phyloP scores from a whole-genome alignment of 768 basidiomycete species.

The Leccinum barrowsii region DNA sequence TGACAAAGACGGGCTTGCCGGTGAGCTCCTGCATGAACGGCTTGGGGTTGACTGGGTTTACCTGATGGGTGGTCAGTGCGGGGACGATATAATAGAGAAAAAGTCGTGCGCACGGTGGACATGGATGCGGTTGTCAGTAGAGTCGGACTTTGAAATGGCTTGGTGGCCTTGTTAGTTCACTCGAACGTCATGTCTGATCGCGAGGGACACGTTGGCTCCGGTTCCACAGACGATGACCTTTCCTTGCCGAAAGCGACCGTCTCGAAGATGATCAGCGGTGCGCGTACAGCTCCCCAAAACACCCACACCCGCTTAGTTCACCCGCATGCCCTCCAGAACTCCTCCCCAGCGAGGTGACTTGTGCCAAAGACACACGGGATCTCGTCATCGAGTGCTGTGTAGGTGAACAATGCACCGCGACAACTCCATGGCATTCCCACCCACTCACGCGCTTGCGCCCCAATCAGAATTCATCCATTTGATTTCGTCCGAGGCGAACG shows the following conservation, averaged over 20 bases:
- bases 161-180: not conserved
- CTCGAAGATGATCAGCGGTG: constrained; percentile 93
- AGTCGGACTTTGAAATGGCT: constrained; percentile 38
- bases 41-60: constrained; percentile 96
- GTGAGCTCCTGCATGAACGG: constrained; percentile 98
- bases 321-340: constrained; percentile 56
- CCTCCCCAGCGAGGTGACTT: constrained; percentile 81
- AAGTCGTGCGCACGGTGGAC: constrained; percentile 31
- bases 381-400: constrained; percentile 98
- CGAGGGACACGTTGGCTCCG: constrained; percentile 68
- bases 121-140: not conserved
- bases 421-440: constrained; percentile 2
- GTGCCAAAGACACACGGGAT: constrained; percentile 95
- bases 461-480: constrained; percentile 91
- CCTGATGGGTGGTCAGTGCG: constrained; percentile 53
- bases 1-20: constrained; percentile 92
- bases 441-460: constrained; percentile 11
- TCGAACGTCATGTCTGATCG: constrained; percentile 75
- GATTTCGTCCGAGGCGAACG: constrained; percentile 96
- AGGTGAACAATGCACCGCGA: constrained; percentile 63
- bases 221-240: constrained; percentile 83
- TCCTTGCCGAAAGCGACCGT: constrained; percentile 97
- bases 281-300: constrained; percentile 8
- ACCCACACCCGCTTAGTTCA: constrained; percentile 8
- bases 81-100: constrained; percentile 50